Conservation (phyloP, 2,329 filamentous ascomycete species). For the Neofusicoccum sp. region DNA sequence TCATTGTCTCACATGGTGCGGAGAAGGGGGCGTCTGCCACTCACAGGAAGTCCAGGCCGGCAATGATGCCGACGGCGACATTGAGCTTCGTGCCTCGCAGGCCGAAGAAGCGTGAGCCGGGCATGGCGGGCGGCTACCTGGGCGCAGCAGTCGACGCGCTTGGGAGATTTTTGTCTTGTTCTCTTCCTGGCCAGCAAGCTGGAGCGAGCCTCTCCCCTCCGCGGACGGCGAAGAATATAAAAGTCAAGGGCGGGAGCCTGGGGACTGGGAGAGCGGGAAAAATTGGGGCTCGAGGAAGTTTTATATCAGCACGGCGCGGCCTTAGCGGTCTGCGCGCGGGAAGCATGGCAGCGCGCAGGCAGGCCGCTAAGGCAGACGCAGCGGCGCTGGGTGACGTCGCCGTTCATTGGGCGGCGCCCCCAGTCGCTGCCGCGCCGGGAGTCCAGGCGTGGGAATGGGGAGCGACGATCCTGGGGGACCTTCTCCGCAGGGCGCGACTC, state of each 20-base stretch:
- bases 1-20: background rate
- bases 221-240: background rate
- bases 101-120: constrained; percentile 55
- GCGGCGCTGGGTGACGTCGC: background rate
- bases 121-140: background rate
- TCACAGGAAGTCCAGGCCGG: constrained; percentile 68
- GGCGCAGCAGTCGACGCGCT: background rate
- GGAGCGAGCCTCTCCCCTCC: background rate
- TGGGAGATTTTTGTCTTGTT: background rate
- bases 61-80: constrained; percentile 68
- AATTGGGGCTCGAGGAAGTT: background rate
- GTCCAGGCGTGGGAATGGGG: constrained; percentile 12
- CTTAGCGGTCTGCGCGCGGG: background rate
- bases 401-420: background rate
- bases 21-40: constrained; percentile 13
- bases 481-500: background rate
- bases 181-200: background rate
- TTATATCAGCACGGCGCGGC: background rate
- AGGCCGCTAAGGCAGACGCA: background rate
- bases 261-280: background rate
- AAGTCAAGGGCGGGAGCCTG: background rate
- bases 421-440: background rate
- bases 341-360: background rate
- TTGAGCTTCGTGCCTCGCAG: constrained; percentile 63
- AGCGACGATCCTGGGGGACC: constrained; percentile 11